Base-by-base conservation (phyloP, 106 monocot species). In the Allium cepa region DNA sequence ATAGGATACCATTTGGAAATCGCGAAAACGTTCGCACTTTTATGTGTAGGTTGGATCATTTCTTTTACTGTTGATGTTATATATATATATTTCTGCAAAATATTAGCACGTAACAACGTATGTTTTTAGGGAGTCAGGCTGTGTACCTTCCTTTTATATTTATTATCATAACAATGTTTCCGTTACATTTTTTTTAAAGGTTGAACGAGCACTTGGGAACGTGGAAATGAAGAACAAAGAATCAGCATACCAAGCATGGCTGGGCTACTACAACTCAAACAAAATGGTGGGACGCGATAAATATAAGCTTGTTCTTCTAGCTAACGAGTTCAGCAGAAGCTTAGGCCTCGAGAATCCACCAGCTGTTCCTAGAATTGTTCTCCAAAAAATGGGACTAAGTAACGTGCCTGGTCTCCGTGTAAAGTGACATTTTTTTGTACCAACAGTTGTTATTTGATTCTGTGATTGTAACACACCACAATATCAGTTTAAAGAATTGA, bases 241-340 rank as follows among this genome's bases (percentile, higher is more conserved):
- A 72, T 72, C 76, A 26, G 90, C 90, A 45, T 90, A 85, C 70
- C 90, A 85, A 73, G 85, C 90, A 55, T 90, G 90, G 90, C 82
- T 90, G 26, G 87, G 87, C 22, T 91, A 91, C 64, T 90, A 87
- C 56, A 91, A 91, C 58, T 91, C 90, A 6, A 84, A 79, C 9
- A 81, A 79, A 60, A 74, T 66, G 67, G 53, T 91, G 5, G 90
- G 83, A 4, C 74, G 80, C 12, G 90, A 87, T 53, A 91, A 91
- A 60, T 61, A 57, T 17, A 76, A 75, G 69, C 81, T 87, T 22
- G 87, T 84, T 9, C 49, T 70, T 13, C 68, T 91, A 26, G 80
- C 90, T 8, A 91, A 84, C 36, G 87, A 87, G 63, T 91, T 91
- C 74, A 87, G 90, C 73, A 58, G 76, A 55, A 84, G 83, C 72